These are phyloP conservation scores for Blastobotrys persicus DNA, from an alignment of 1,139 yeast genomes.

Conservation along the genomic window DNA sequence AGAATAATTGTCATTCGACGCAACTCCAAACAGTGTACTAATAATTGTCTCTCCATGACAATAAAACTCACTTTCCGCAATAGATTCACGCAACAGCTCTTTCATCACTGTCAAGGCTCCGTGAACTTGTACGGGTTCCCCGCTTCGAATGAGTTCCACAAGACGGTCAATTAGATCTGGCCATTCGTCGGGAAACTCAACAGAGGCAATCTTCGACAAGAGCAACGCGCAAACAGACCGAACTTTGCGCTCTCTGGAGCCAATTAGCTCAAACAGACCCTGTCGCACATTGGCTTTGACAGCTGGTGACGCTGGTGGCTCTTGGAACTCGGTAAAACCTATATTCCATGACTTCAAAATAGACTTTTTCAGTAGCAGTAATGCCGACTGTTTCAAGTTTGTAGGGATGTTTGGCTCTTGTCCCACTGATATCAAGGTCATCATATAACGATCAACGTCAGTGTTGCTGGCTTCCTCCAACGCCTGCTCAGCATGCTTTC, in stretches of 20 bases:
- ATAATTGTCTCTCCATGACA: slow-evolving; percentile 50
- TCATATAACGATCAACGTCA: slow-evolving; percentile 7
- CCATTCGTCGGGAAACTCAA: slow-evolving; percentile 97
- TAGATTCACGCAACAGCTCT: slow-evolving; percentile 81
- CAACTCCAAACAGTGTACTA: slow-evolving; percentile 24
- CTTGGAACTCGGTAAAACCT: slow-evolving; percentile 73
- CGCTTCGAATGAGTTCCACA: slow-evolving; percentile 43
- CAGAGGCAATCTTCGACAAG: slow-evolving; percentile 79
- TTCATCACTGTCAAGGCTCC: slow-evolving; percentile 72
- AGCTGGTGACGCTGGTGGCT: slow-evolving; percentile 56
- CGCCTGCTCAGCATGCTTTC: slow-evolving; percentile 11
- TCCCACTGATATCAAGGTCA: slow-evolving; percentile 9
- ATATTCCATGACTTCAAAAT: slow-evolving; percentile 82
- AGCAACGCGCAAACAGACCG: slow-evolving; percentile 69
- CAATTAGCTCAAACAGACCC: slow-evolving; percentile 52
- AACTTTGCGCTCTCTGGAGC: slow-evolving; percentile 55
- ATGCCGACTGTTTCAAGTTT: slow-evolving; percentile 51
- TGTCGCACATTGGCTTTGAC: slow-evolving; percentile 52
- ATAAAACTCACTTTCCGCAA: slow-evolving; percentile 84
- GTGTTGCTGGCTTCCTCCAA: slow-evolving; percentile 6
- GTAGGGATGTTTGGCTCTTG: slow-evolving; percentile 10
- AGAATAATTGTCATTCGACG: slow-evolving; percentile 20
- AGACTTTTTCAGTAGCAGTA: slow-evolving; percentile 65
- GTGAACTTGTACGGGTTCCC: slow-evolving; percentile 42
- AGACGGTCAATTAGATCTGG: slow-evolving; percentile 60